Percentiles rank a stretch among this genome's conserved stretches.
Evolutionary conservation across 306 rosid species (phyloP).

Genomic region (Fragaria iinumae): DNA sequence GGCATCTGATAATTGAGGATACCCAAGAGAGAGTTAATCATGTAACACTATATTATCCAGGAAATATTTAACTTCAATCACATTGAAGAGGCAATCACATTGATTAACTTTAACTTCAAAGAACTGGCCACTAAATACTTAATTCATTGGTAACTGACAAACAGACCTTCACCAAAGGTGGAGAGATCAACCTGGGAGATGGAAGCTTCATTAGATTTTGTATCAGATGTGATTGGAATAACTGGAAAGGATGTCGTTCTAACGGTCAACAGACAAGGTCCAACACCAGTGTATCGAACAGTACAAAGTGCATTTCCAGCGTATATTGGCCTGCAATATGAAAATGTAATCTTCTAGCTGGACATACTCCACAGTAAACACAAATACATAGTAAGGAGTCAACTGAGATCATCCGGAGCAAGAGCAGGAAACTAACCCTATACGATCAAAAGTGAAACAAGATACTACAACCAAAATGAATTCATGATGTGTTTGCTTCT

Average conservation of each 20-base stretch:
- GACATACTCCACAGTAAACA: constrained; percentile 14
- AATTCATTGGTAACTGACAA: constrained; percentile 30
- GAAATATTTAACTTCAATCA: constrained; percentile 1
- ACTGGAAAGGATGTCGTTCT: constrained; percentile 83
- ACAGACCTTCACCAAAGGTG: constrained; percentile 77
- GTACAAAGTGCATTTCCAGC: constrained; percentile 96
- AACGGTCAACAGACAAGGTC: constrained; percentile 81
- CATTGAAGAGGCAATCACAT: constrained; percentile 1
- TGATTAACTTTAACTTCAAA: constrained; percentile 12
- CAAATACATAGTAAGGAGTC: constrained; percentile 5
- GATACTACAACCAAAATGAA: not conserved
- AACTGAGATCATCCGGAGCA: constrained; percentile 19
- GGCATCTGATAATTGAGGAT: constrained; percentile 14
- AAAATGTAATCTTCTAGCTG: constrained; percentile 25
- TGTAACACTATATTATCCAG: constrained; percentile 24
- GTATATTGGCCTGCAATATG: constrained; percentile 79
- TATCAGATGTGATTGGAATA: constrained; percentile 37
- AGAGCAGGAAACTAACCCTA: constrained; percentile 1
- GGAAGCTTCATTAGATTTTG: constrained; percentile 55
- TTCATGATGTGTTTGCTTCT: constrained; percentile 7
- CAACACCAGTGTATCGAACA: constrained; percentile 67
- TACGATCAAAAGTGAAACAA: constrained; percentile 16
- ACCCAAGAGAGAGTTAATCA: constrained; percentile 15
- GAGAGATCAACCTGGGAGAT: constrained; percentile 94
- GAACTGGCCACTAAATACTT: constrained; percentile 6